These are phyloP conservation scores for Venturiaceae sp. DNA, from an alignment of 2,329 filamentous ascomycete genomes.

Conservation along the genomic window DNA sequence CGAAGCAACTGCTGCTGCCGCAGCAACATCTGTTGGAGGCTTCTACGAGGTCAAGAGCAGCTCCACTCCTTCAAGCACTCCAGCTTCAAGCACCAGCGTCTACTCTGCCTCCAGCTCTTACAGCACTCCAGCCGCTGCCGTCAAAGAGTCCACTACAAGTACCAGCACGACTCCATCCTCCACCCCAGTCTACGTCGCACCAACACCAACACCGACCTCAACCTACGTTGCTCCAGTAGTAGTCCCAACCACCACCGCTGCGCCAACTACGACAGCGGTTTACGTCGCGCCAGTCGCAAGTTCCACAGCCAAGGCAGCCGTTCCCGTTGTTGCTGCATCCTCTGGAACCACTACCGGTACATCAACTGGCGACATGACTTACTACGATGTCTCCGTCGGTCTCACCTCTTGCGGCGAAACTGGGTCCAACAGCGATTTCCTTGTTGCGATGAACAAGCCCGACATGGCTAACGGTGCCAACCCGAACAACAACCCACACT, in stretches of 20 bases:
- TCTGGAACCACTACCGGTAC: background rate
- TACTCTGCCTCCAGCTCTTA: background rate
- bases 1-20: background rate
- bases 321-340: background rate
- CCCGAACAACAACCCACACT: slow-evolving; percentile 18
- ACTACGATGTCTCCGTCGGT: slow-evolving; percentile 9
- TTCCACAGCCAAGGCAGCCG: background rate
- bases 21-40: background rate
- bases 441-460: slow-evolving; percentile 15
- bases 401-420: slow-evolving; percentile 8
- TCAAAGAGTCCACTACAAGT: background rate
- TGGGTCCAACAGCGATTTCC: slow-evolving; percentile 10
- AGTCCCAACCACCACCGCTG: background rate
- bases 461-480: slow-evolving; percentile 14
- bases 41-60: slow-evolving; percentile 5
- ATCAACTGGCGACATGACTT: slow-evolving; percentile 8
- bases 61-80: background rate
- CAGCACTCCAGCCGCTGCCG: background rate
- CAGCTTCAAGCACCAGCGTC: background rate
- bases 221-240: background rate
- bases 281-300: background rate
- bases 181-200: slow-evolving; percentile 2
- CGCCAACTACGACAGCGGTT: background rate
- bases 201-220: background rate
- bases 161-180: background rate